Evolutionary conservation across 129 eudicot species (phyloP), one percentile per base, ranked within the genome.

Genomic region (Chrysanthemum seticuspe): DNA sequence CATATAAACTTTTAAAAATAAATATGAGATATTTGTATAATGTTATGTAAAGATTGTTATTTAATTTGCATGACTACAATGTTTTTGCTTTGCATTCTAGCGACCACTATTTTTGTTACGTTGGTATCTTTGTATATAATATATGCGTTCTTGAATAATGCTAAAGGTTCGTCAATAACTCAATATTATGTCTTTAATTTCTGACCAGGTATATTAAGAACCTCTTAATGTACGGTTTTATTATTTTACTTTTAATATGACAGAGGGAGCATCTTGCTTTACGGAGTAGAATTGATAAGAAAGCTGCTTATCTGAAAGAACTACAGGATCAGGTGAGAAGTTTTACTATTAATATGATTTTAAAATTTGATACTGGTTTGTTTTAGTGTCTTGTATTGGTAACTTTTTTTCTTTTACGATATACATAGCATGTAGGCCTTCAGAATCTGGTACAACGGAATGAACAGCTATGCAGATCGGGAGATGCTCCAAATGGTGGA

Each of bases 401-500:
- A 19, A 72, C 52, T 44, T 31, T 34, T 74, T 58, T 6, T 40
- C 71, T 55, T 11, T 74, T 79, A 13, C n/a, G 31, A 2, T 21
- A 16, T 76, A 19, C 13, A 16, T 61, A 92, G 98, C 78, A 72
- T 25, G 77, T 80, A 79, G 95, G 90, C 55, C 87, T 89, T 62
- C 92, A 89, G 63, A 87, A 85, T 68, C 87, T 93, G 60, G 80
- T 87, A 55, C 85, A 80, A 73, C 82, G 96, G 40, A 93, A 93
- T 75, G 85, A 89, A 80, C 83, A 85, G 78, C 59, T 87, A 62
- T 84, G 80, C 76, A 62, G 87, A 64, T 82, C 81, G 7, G 96
- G 87, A 80, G 78, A 87, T 80, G 80, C 84, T 68, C 96, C 98
- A 65, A 83, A 79, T 71, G 89, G 91, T 7, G 98, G 97, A 31